Conservation (phyloP, 352 stramenopile genomes). For the Saprolegnia diclina region DNA sequence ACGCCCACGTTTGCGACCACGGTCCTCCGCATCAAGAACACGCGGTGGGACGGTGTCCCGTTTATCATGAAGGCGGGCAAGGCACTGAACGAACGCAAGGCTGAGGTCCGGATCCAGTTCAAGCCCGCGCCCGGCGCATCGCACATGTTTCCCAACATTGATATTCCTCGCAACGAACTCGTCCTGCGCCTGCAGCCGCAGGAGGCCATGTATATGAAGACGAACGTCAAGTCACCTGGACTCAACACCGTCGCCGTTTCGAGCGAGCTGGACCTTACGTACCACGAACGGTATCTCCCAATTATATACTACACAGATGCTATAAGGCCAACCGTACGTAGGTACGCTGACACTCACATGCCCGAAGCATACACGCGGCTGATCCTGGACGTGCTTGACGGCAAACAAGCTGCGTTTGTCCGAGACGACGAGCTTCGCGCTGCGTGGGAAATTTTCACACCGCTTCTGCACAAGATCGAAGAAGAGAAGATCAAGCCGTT, state of each 20-base stretch:
- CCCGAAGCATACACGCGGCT: constrained; percentile 89
- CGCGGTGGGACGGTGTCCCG: constrained; percentile 81
- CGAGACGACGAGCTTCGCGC: constrained; percentile 83
- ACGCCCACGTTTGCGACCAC: constrained; percentile 49
- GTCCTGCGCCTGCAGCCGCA: constrained; percentile 87
- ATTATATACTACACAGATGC: not conserved
- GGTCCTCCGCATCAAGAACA: constrained; percentile 70
- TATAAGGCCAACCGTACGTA: not conserved
- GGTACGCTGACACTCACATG: constrained; percentile 33
- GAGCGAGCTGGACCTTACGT: constrained; percentile 85
- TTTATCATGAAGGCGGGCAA: constrained; percentile 93
- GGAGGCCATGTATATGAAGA: constrained; percentile 81
- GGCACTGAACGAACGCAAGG: constrained; percentile 84
- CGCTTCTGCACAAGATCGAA: constrained; percentile 83
- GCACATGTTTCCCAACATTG: constrained; percentile 49
- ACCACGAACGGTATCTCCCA: constrained; percentile 41
- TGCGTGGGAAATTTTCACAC: constrained; percentile 89
- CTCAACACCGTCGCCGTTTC: constrained; percentile 56
- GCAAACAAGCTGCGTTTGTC: constrained; percentile 80
- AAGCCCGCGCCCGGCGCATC: constrained; percentile 64
- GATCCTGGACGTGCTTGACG: constrained; percentile 88
- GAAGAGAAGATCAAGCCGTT: constrained; percentile 46
- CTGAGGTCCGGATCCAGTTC: constrained; percentile 88
- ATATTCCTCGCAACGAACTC: constrained; percentile 75
- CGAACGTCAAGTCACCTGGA: constrained; percentile 80